Evolutionary conservation across 2,329 filamentous ascomycete genomes (phyloP).

Genomic region (Hyphodiscus sp.): DNA sequence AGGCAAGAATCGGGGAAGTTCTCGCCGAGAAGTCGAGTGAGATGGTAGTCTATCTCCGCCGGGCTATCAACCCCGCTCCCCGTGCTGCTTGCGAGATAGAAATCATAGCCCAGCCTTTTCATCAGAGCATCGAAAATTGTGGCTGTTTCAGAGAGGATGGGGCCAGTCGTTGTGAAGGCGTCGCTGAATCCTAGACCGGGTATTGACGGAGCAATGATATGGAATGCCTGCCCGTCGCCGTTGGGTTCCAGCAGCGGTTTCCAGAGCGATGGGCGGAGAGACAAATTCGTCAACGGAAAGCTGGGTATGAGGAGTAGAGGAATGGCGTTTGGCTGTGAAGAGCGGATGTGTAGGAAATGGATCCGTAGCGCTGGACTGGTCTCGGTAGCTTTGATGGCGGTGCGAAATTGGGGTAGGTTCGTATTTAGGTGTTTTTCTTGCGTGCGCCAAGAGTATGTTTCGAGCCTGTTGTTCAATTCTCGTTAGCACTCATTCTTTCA

Average conservation of each 20-base stretch:
- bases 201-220: constrained; percentile 59
- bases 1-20: constrained; percentile 44
- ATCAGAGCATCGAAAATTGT: constrained; percentile 53
- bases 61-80: constrained; percentile 41
- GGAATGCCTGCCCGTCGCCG: constrained; percentile 39
- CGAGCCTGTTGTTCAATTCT: constrained; percentile 43
- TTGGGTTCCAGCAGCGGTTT: constrained; percentile 32
- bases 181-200: constrained; percentile 65
- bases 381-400: constrained; percentile 23
- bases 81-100: constrained; percentile 51
- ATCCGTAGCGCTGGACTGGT: constrained; percentile 40
- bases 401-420: constrained; percentile 57
- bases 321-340: constrained; percentile 45
- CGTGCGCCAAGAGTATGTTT: constrained; percentile 58
- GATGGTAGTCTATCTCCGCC: constrained; percentile 45
- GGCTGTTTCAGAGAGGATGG: constrained; percentile 45
- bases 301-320: constrained; percentile 60
- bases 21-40: constrained; percentile 43
- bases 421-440: constrained; percentile 53
- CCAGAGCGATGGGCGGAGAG: constrained; percentile 39
- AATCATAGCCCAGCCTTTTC: constrained; percentile 50
- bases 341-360: constrained; percentile 59
- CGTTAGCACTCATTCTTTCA: not conserved
- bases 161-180: constrained; percentile 35
- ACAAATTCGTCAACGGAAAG: constrained; percentile 58